These are phyloP conservation scores for Exophiala sp. DNA, from an alignment of 2,329 filamentous ascomycete species.

Conservation along the genomic window DNA sequence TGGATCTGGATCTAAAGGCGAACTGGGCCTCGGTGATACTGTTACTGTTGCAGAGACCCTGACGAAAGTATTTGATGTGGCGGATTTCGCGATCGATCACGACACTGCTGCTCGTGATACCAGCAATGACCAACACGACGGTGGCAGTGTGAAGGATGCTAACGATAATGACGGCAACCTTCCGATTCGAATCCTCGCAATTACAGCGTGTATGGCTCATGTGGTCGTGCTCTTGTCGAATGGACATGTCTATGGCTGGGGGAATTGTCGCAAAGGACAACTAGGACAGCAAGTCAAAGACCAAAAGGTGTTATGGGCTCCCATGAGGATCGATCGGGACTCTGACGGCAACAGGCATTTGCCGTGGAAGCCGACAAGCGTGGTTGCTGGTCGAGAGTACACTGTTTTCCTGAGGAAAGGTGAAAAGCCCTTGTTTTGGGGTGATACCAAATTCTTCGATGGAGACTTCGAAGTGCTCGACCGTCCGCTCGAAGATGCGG, in stretches of 20 bases:
- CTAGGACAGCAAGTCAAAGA: constrained; percentile 54
- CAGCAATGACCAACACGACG: neutral
- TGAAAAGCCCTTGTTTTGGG: constrained; percentile 10
- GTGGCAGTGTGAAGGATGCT: neutral
- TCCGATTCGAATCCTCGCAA: constrained; percentile 32
- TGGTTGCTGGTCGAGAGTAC: constrained; percentile 77
- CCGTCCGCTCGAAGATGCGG: neutral
- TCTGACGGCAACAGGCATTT: constrained; percentile 26
- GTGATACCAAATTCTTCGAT: constrained; percentile 6
- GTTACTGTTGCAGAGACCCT: constrained; percentile 18
- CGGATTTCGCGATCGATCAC: constrained; percentile 1
- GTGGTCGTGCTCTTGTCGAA: constrained; percentile 65
- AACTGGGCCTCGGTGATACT: constrained; percentile 57
- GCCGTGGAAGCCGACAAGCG: constrained; percentile 58
- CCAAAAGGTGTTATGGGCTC: constrained; percentile 49
- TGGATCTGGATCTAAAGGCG: constrained; percentile 64
- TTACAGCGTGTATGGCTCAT: constrained; percentile 69
- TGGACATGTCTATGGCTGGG: constrained; percentile 82
- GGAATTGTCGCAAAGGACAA: constrained; percentile 78
- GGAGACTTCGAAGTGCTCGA: neutral
- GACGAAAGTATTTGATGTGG: constrained; percentile 18
- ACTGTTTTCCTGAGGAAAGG: constrained; percentile 60
- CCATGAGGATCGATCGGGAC: constrained; percentile 52
- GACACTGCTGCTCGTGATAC: neutral
- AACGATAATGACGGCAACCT: neutral